Evolutionary conservation across 352 stramenopile genomes (phyloP).

Genomic region (Pythium plurisporium): DNA sequence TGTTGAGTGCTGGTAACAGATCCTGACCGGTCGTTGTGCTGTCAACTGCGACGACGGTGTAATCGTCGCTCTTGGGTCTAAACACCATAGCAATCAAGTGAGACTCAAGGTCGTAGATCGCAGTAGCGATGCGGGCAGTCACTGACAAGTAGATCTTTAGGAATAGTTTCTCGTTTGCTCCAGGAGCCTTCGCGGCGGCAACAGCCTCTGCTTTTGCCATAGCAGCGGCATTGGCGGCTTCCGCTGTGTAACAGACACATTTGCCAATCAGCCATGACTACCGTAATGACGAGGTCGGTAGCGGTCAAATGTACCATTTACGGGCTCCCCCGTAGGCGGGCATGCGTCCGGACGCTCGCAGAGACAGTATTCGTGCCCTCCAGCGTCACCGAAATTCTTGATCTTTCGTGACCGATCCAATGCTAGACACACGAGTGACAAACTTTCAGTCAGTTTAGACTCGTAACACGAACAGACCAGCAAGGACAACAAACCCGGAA

Average conservation of each 20-base stretch:
- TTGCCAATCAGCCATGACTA: too few species aligned
- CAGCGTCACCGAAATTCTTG: constrained; percentile 89
- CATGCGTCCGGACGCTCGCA: constrained; percentile 83
- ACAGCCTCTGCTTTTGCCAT: constrained; percentile 23
- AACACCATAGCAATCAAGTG: neutral
- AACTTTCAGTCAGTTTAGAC: neutral
- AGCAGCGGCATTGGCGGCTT: constrained; percentile 17
- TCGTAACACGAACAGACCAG: neutral
- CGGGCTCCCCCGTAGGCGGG: constrained; percentile 56
- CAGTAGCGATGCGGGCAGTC: neutral
- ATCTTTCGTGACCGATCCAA: constrained; percentile 84
- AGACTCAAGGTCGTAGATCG: neutral
- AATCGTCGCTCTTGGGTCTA: constrained; percentile 87
- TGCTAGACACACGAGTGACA: constrained; percentile 26
- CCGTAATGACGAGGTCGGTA: too few species aligned
- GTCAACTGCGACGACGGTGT: constrained; percentile 85
- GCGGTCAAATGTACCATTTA: constrained; percentile 18
- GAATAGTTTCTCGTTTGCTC: constrained; percentile 71
- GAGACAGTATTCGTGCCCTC: constrained; percentile 83
- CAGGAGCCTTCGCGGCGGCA: constrained; percentile 37
- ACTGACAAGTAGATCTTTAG: constrained; percentile 87
- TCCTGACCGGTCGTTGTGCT: constrained; percentile 74
- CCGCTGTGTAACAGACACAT: neutral
- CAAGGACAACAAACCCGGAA: constrained; percentile 38
- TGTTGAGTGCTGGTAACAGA: constrained; percentile 80